Percentiles rank a stretch among this genome's conserved stretches.
Evolutionary conservation across 2,329 filamentous ascomycete genomes (phyloP).

Genomic region (Epichloe gansuensis): DNA sequence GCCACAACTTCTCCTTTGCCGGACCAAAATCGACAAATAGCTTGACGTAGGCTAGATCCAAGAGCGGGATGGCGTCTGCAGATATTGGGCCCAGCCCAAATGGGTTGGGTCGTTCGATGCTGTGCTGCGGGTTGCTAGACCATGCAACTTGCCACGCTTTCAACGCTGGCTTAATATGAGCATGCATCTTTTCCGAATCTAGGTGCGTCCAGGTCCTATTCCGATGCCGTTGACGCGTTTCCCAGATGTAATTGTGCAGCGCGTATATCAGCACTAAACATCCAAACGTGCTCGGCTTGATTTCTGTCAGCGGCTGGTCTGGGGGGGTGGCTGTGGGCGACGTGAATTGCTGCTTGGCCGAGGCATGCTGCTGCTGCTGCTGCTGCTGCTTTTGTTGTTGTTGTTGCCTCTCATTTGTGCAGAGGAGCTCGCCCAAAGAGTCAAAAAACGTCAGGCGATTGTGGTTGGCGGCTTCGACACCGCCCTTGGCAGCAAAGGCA

Average conservation of each 20-base stretch:
- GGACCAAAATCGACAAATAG: slow-evolving; percentile 87
- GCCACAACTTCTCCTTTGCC: slow-evolving; percentile 89
- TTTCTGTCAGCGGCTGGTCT: slow-evolving; percentile 45
- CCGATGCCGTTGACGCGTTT: slow-evolving; percentile 80
- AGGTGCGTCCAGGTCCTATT: slow-evolving; percentile 81
- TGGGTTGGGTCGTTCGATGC: slow-evolving; percentile 71
- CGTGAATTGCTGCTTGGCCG: neutral
- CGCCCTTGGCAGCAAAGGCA: slow-evolving; percentile 69
- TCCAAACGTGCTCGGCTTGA: slow-evolving; percentile 80
- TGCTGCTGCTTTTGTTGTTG: slow-evolving; percentile 20
- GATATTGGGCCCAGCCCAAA: slow-evolving; percentile 72
- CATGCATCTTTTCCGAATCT: slow-evolving; percentile 92
- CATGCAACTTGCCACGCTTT: slow-evolving; percentile 91
- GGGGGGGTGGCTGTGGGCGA: slow-evolving; percentile 1
- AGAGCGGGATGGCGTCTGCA: slow-evolving; percentile 77
- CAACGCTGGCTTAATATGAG: slow-evolving; percentile 84
- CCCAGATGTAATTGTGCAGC: slow-evolving; percentile 96
- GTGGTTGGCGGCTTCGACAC: slow-evolving; percentile 52
- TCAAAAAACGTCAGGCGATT: slow-evolving; percentile 68
- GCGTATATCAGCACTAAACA: slow-evolving; percentile 88
- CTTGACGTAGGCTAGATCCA: slow-evolving; percentile 85
- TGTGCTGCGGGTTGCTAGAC: slow-evolving; percentile 76
- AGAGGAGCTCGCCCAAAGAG: slow-evolving; percentile 67
- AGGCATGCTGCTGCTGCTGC: too few relatives aligned
- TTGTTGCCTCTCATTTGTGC: slow-evolving; percentile 54